Percentiles rank a stretch among this genome's conserved stretches.
Conservation (phyloP, 163 green algal genomes). For the Prototheca cutis region DNA sequence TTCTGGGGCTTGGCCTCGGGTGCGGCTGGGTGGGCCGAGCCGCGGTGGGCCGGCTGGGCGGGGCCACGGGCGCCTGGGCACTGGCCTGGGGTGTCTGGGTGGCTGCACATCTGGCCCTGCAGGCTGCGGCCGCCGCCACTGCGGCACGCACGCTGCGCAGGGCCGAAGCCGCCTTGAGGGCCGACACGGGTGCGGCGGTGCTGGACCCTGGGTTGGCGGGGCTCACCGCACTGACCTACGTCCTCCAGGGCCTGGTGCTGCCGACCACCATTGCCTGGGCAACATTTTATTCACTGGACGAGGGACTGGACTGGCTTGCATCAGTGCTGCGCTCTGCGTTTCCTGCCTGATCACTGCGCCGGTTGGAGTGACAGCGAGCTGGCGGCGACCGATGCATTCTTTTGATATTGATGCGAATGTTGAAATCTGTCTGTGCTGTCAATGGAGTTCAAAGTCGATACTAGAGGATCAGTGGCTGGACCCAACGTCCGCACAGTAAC, state of each 20-base stretch:
- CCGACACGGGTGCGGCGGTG: not conserved
- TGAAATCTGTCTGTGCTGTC: too few relatives aligned
- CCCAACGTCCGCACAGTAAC: too few relatives aligned
- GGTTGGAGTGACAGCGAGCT: too few relatives aligned
- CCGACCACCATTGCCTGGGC: not conserved
- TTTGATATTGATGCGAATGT: too few relatives aligned
- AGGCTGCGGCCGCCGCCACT: not conserved
- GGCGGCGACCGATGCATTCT: too few relatives aligned
- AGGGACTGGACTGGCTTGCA: not conserved
- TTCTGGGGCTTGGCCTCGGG: constrained; percentile 18
- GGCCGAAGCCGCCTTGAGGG: not conserved
- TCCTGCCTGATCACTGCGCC: too few relatives aligned
- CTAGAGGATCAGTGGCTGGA: too few relatives aligned
- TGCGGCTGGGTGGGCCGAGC: constrained; percentile 19
- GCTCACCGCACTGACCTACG: constrained; percentile 10
- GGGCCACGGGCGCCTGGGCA: constrained; percentile 13
- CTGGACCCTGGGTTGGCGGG: not conserved
- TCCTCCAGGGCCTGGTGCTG: constrained; percentile 10
- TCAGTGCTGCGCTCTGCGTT: constrained; percentile 1
- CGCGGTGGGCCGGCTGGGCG: constrained; percentile 22
- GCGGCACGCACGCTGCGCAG: not conserved
- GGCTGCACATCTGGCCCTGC: not conserved
- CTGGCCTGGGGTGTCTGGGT: constrained; percentile 28
- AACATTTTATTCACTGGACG: not conserved
- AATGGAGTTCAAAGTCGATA: too few relatives aligned